Evolutionary conservation across 1,284 basidiomycete species (phyloP).

Genomic region (Pyrrhoderma noxium): DNA sequence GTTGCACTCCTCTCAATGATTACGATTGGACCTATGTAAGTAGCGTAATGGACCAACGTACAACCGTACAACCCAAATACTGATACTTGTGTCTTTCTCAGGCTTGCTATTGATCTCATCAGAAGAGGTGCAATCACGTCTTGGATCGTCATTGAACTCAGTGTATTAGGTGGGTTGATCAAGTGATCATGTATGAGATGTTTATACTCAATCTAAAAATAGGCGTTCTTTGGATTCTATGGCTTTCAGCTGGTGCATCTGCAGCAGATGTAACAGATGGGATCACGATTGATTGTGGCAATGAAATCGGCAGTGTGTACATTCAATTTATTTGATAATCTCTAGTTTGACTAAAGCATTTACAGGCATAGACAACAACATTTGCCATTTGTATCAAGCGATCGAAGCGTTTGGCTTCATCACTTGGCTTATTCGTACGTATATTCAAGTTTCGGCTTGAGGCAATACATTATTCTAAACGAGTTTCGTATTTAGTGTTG

Average conservation of each 20-base stretch:
- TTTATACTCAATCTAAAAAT: slow-evolving; percentile 1
- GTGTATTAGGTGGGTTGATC: slow-evolving; percentile 32
- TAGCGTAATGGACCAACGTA: too few species aligned
- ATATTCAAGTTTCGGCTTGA: neutral
- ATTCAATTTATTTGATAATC: slow-evolving; percentile 2
- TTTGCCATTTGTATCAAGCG: slow-evolving; percentile 38
- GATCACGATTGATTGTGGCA: slow-evolving; percentile 21
- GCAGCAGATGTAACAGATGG: slow-evolving; percentile 24
- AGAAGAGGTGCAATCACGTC: slow-evolving; percentile 39
- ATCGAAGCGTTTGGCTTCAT: slow-evolving; percentile 48
- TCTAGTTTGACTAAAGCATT: neutral
- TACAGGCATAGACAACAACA: neutral
- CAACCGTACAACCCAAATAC: neutral
- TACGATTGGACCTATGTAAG: slow-evolving; percentile 15
- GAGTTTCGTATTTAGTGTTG: slow-evolving; percentile 11
- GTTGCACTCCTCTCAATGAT: slow-evolving; percentile 17
- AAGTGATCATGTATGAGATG: neutral
- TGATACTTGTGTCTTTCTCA: slow-evolving; percentile 17
- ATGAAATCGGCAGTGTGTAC: slow-evolving; percentile 23
- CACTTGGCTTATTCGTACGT: slow-evolving; percentile 43
- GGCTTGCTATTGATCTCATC: slow-evolving; percentile 34
- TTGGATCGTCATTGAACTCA: slow-evolving; percentile 37
- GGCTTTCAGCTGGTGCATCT: slow-evolving; percentile 43
- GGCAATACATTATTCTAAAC: neutral
- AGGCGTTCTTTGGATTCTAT: slow-evolving; percentile 52